These are phyloP conservation scores for Amylostereum areolatum DNA, from an alignment of 1,284 basidiomycete genomes.

Conservation along the genomic window DNA sequence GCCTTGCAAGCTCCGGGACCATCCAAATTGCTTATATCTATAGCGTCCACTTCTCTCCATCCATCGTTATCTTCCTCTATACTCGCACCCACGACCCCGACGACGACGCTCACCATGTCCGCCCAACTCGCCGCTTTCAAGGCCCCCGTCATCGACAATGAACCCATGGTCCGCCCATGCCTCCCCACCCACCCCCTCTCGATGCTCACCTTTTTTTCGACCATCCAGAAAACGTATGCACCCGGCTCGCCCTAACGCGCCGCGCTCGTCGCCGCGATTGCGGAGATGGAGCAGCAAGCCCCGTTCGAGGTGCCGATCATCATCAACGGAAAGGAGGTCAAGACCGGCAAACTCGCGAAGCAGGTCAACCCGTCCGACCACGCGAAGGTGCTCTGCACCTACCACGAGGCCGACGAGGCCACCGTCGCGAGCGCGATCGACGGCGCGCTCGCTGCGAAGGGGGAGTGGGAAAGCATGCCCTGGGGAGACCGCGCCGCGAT, in stretches of 20 bases:
- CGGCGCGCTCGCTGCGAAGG: constrained; percentile 83
- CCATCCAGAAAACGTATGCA: constrained; percentile 55
- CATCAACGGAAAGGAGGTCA: constrained; percentile 86
- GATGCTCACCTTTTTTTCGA: background rate
- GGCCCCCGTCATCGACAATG: constrained; percentile 81
- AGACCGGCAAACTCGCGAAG: constrained; percentile 74
- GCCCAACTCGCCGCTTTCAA: constrained; percentile 81
- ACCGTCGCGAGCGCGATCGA: constrained; percentile 81
- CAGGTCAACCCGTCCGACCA: constrained; percentile 86
- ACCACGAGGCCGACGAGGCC: constrained; percentile 83
- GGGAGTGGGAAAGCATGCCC: constrained; percentile 88
- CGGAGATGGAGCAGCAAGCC: constrained; percentile 74
- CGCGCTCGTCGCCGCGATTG: constrained; percentile 71
- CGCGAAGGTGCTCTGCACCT: constrained; percentile 74
- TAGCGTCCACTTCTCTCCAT: too few relatives aligned
- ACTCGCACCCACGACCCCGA: too few relatives aligned
- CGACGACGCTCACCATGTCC: too few relatives aligned
- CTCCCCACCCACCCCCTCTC: background rate
- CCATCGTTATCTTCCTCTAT: too few relatives aligned
- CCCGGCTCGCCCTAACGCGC: constrained; percentile 77
- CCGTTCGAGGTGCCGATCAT: constrained; percentile 93
- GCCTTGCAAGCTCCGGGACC: too few relatives aligned
- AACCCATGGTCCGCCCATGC: constrained; percentile 70
- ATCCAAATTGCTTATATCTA: too few relatives aligned
- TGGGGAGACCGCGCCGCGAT: constrained; percentile 97